These are phyloP conservation scores for Pythium phragmitis DNA, from an alignment of 352 stramenopile genomes.

Conservation along the genomic window DNA sequence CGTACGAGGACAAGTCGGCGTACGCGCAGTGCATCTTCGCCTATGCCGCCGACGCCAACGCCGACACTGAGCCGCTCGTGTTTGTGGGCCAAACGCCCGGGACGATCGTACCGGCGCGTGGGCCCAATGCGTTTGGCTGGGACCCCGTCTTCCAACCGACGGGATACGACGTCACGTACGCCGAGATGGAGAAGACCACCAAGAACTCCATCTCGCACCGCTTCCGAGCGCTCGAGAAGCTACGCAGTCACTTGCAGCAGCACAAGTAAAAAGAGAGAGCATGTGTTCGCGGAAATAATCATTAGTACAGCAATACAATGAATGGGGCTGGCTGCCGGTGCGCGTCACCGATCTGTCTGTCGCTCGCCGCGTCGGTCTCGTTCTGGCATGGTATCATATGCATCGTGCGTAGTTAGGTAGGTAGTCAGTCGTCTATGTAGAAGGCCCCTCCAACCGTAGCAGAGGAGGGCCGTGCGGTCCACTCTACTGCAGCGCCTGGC, in stretches of 20 bases:
- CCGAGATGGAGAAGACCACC: conserved; percentile 86
- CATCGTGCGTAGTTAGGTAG: too few relatives aligned
- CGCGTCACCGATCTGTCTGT: conserved; percentile 7
- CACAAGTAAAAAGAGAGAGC: not conserved
- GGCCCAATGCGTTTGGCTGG: conserved; percentile 88
- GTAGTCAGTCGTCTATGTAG: too few relatives aligned
- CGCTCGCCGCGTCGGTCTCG: not conserved
- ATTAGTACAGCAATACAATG: conserved; percentile 31
- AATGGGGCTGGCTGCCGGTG: conserved; percentile 5
- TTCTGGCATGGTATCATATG: not conserved
- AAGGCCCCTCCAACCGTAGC: too few relatives aligned
- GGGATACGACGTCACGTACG: conserved; percentile 84
- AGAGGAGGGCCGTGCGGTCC: too few relatives aligned
- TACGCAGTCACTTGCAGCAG: conserved; percentile 30
- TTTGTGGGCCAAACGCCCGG: conserved; percentile 93
- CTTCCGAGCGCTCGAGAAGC: conserved; percentile 76
- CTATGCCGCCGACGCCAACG: conserved; percentile 58
- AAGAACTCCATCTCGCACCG: conserved; percentile 93
- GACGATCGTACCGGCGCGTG: conserved; percentile 91
- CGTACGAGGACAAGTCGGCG: conserved; percentile 94
- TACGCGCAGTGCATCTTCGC: conserved; percentile 97
- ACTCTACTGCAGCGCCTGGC: conserved; percentile 25
- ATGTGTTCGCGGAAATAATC: conserved; percentile 18
- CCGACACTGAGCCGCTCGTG: conserved; percentile 73
- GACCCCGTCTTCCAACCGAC: conserved; percentile 90